Evolutionary conservation across 192 early-diverging fungal genomes (phyloP).

Genomic region (Podila clonocystis): DNA sequence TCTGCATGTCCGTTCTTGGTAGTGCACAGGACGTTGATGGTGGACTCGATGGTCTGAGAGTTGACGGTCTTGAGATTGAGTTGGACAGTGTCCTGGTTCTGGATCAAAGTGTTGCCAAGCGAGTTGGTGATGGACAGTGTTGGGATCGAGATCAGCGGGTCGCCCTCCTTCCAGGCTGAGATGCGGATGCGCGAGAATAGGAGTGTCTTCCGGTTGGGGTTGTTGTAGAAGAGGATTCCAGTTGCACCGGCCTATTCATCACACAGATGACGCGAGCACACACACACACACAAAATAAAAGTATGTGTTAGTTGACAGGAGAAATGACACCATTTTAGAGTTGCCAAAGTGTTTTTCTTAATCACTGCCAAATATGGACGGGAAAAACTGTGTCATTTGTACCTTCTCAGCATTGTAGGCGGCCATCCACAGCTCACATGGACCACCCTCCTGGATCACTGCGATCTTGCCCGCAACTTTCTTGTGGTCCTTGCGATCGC

Average conservation of each 20-base stretch:
- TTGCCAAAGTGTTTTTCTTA: too few relatives aligned
- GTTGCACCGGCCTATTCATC: constrained; percentile 54
- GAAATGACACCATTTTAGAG: not conserved
- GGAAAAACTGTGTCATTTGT: not conserved
- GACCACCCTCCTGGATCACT: constrained; percentile 52
- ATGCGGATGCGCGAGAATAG: constrained; percentile 63
- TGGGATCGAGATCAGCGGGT: constrained; percentile 68
- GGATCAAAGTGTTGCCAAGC: constrained; percentile 59
- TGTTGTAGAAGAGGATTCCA: constrained; percentile 68
- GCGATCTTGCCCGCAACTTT: constrained; percentile 62
- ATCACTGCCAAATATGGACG: not conserved
- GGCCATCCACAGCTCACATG: constrained; percentile 64
- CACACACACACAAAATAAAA: not conserved
- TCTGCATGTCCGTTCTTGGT: constrained; percentile 53
- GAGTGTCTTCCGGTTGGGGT: constrained; percentile 52
- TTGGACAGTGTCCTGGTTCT: constrained; percentile 25
- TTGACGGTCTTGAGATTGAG: constrained; percentile 61
- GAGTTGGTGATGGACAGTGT: constrained; percentile 67
- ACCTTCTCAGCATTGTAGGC: constrained; percentile 67
- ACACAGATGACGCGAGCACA: not conserved
- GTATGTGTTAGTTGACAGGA: not conserved
- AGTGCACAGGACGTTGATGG: constrained; percentile 72
- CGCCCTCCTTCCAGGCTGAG: constrained; percentile 71
- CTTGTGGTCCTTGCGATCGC: constrained; percentile 45
- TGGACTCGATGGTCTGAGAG: constrained; percentile 61